Evolutionary conservation across 176 grass and related monocot species (phyloP).

Genomic region (Elymus sibiricus): DNA sequence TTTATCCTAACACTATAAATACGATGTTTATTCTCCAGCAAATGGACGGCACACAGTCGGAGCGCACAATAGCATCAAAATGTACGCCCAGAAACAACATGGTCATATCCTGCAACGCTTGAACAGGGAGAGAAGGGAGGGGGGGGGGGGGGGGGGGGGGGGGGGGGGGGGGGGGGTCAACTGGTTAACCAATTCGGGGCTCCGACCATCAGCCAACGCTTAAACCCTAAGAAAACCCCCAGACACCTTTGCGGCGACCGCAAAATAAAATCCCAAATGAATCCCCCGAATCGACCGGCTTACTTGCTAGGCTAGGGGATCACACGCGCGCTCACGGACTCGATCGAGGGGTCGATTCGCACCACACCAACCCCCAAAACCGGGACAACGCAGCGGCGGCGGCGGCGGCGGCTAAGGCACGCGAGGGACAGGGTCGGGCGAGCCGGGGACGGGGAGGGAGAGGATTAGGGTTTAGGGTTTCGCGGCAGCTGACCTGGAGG

Average conservation of each 20-base stretch:
- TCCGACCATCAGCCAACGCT: neutral
- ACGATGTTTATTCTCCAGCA: neutral
- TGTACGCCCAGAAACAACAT: neutral
- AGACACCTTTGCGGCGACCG: neutral
- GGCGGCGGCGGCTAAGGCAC: neutral
- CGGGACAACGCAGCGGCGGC: neutral
- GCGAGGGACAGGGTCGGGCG: neutral
- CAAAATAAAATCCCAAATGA: neutral
- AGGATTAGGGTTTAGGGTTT: conserved; percentile 14
- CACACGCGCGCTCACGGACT: neutral
- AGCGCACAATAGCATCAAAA: neutral
- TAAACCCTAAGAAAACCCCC: neutral
- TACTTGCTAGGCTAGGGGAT: neutral
- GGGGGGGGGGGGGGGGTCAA: too few species aligned
- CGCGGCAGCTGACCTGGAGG: conserved; percentile 29
- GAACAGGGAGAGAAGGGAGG: neutral
- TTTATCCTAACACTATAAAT: neutral
- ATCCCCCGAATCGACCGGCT: neutral
- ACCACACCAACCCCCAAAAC: neutral
- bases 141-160: too few species aligned
- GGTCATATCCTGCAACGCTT: too few species aligned
- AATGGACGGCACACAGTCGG: neutral
- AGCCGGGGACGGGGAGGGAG: neutral
- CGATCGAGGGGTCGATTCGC: neutral
- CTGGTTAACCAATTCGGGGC: neutral